Evolutionary conservation across 1,139 yeast genomes (phyloP).

Genomic region (Insectozyma bohioensis): DNA sequence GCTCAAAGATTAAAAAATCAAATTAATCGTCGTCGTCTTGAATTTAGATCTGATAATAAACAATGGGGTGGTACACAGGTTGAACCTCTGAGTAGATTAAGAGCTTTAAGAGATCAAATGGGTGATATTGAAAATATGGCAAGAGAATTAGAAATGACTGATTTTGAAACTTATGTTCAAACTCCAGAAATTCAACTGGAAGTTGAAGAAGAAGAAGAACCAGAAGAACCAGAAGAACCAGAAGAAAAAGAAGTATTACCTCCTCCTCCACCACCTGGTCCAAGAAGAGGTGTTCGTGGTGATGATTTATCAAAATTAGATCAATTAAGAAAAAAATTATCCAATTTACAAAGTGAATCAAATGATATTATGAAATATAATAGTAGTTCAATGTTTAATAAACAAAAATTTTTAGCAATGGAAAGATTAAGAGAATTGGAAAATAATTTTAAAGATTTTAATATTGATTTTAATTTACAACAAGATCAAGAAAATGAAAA

Average conservation of each 20-base stretch:
- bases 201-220: conserved; percentile 16
- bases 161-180: conserved; percentile 52
- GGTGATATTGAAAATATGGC: conserved; percentile 84
- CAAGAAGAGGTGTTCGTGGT: conserved; percentile 36
- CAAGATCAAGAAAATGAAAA: conserved; percentile 16
- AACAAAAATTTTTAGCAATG: conserved; percentile 63
- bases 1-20: conserved; percentile 55
- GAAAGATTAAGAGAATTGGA: conserved; percentile 67
- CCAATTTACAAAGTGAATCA: conserved; percentile 66
- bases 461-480: conserved; percentile 46
- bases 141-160: conserved; percentile 81
- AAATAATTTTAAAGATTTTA: conserved; percentile 57
- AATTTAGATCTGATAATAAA: conserved; percentile 55
- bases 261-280: conserved; percentile 21
- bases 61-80: conserved; percentile 59
- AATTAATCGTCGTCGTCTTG: conserved; percentile 62
- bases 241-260: conserved; percentile 20
- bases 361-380: conserved; percentile 72
- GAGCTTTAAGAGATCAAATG: conserved; percentile 81
- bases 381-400: conserved; percentile 55
- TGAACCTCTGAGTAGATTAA: conserved; percentile 76
- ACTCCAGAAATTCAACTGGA: conserved; percentile 19
- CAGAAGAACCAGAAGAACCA: conserved; percentile 20
- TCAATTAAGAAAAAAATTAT: conserved; percentile 55
- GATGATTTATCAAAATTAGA: conserved; percentile 50